A percentile compares a stretch with the other conserved stretches of the same genome.
These are phyloP conservation scores for Chlamydomonas incerta DNA, from an alignment of 139 green algal species.

Conservation along the genomic window DNA sequence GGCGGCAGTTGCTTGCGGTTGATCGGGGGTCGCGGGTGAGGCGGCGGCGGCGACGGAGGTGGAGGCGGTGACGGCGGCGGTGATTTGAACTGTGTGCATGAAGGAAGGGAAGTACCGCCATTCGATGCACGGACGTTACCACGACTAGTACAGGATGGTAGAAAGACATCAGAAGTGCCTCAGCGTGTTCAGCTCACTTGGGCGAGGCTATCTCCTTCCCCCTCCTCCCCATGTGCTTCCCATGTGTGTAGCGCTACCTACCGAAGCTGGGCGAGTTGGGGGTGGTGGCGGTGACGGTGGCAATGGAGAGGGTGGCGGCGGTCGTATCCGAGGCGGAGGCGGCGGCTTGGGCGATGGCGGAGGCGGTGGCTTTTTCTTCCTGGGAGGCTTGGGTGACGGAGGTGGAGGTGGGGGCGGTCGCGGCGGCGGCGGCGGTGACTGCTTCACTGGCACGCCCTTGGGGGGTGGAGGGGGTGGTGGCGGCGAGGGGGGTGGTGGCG, in stretches of 20 bases:
- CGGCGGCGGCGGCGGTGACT: neutral
- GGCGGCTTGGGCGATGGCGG: neutral
- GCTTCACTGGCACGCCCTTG: neutral
- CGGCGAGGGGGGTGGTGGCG: neutral
- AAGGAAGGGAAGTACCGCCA: no score
- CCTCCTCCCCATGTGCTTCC: no score
- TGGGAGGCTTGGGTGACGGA: neutral
- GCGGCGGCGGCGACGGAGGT: neutral
- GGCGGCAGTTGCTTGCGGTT: neutral
- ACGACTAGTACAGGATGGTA: no score
- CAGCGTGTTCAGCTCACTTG: no score
- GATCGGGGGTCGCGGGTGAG: neutral
- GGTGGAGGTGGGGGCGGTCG: neutral
- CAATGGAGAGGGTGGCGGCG: neutral
- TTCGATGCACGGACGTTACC: no score
- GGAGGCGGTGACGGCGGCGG: neutral
- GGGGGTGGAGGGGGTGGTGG: neutral
- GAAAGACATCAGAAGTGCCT: no score
- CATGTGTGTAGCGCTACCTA: no score
- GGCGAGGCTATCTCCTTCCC: no score
- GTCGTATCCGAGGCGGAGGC: neutral
- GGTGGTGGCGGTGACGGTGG: neutral
- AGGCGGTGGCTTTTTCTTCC: neutral
- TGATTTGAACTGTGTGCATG: neutral
- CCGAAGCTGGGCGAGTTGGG: neutral